Percentiles rank a stretch among this genome's conserved stretches.
Conservation (phyloP, 306 rosid species). For the Ammopiptanthus mongolicus region DNA sequence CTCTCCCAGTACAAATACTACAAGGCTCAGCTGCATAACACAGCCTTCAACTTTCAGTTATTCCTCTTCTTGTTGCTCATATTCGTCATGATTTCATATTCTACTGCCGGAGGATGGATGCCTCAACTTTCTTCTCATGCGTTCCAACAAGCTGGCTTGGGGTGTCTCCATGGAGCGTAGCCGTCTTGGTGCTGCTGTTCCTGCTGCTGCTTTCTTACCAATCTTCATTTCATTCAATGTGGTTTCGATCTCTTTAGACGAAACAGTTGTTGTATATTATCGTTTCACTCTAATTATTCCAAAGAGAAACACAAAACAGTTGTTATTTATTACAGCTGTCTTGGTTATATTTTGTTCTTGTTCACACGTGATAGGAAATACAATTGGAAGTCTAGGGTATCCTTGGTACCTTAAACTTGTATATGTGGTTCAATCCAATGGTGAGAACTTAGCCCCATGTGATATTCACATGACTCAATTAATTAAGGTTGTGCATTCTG, state of each 20-base stretch:
- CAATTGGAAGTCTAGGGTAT: too few relatives aligned
- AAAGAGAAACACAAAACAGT: too few relatives aligned
- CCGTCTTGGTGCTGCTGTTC: conserved; percentile 25
- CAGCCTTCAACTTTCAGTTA: conserved; percentile 44
- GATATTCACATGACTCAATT: too few relatives aligned
- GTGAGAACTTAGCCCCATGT: too few relatives aligned
- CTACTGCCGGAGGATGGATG: conserved; percentile 27
- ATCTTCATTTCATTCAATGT: conserved; percentile 44
- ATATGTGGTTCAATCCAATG: too few relatives aligned
- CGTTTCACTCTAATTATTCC: too few relatives aligned
- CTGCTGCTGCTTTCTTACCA: conserved; percentile 44
- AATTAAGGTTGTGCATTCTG: too few relatives aligned
- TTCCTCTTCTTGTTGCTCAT: conserved; percentile 48
- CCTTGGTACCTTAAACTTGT: too few relatives aligned
- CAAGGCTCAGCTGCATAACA: conserved; percentile 34
- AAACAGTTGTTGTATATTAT: background rate
- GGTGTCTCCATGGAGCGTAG: conserved; percentile 45
- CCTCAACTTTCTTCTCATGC: conserved; percentile 25
- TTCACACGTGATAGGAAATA: too few relatives aligned
- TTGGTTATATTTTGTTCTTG: too few relatives aligned
- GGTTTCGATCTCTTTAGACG: conserved; percentile 42
- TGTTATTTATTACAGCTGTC: too few relatives aligned
- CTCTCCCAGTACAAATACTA: conserved; percentile 46
- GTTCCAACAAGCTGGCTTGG: conserved; percentile 8
- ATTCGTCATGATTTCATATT: conserved; percentile 42